Evolutionary conservation across 2,329 filamentous ascomycete species (phyloP).

Genomic region (Stenocarpella maydis): DNA sequence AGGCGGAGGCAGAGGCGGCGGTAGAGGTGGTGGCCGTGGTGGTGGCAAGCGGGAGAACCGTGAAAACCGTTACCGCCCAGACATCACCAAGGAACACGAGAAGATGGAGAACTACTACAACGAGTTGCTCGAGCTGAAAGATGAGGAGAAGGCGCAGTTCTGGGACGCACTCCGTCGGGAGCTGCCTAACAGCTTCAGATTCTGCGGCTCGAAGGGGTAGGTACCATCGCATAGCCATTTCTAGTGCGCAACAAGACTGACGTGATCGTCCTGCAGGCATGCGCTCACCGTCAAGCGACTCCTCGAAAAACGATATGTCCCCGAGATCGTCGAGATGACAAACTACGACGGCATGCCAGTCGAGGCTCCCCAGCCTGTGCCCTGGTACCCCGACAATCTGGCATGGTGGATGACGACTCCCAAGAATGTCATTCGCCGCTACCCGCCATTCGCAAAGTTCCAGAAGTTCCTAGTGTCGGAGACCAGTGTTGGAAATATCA

Average conservation of each 20-base stretch:
- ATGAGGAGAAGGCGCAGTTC: conserved; percentile 80
- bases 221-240: conserved; percentile 25
- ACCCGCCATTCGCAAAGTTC: conserved; percentile 92
- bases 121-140: conserved; percentile 75
- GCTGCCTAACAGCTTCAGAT: conserved; percentile 96
- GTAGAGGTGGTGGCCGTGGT: conserved; percentile 39
- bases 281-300: conserved; percentile 91
- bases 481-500: conserved; percentile 96
- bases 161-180: conserved; percentile 86
- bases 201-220: conserved; percentile 92
- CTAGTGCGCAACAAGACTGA: background rate
- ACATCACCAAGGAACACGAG: conserved; percentile 81
- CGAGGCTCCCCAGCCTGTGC: conserved; percentile 80
- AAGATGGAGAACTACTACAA: conserved; percentile 90
- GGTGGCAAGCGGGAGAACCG: conserved; percentile 51
- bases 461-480: conserved; percentile 98
- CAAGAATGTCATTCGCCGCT: conserved; percentile 93
- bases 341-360: conserved; percentile 83
- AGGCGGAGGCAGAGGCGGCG: conserved; percentile 34
- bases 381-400: conserved; percentile 94
- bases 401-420: conserved; percentile 99
- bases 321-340: conserved; percentile 85
- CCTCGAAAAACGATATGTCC: conserved; percentile 87
- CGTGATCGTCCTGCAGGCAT: conserved; percentile 63
- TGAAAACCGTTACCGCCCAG: conserved; percentile 57